Evolutionary conservation across 106 monocot genomes (phyloP), one percentile per base, ranked within the genome.

Genomic region (Triglochin maritima): DNA sequence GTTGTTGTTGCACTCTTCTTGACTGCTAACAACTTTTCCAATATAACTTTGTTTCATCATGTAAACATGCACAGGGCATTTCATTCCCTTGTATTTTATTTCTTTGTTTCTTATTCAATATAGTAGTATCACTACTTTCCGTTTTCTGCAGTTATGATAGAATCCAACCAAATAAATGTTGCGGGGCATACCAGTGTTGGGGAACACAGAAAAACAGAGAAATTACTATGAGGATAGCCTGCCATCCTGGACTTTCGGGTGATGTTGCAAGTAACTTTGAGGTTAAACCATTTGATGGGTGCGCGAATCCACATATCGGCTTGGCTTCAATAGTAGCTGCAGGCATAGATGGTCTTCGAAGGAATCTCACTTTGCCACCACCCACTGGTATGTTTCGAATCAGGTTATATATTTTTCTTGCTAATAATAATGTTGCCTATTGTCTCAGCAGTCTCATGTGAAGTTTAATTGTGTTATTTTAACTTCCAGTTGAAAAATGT

Each of bases 141-240:
- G 55, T 44, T 59, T 3, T 13, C 55, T 74, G 13, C 69, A 92
- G 98, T 75, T 99, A 99, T 76, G 88, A 92, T 62, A 82, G 98
- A 4, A 69, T 99, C 71, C 85, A 92, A 81, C 98, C 98, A 66
- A 71, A 99, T 71, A 92, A 79, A 6, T 99, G 98, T 91, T 92
- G 88, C 81, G 98, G 98, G 56, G 98, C 98, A 41, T 92, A 86
- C 75, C 86, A 79, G 3, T 92, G 92, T 63, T 99, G 98, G 98
- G 98, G 98, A 52, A 86, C 68, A 73, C 29, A 29, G 29, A 92
- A 99, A 81, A 99, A 99, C 68, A 92, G 79, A 78, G 98, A 99
- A 64, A 92, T 84, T 56, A 82, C 92, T 50, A n/a, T 99, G 12
- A 83, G 98, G 64, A 85, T 89, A 17, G 81, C 89, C 62, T 84